Conservation (phyloP, 2,329 filamentous ascomycete genomes). For the Lecanosticta acicola region DNA sequence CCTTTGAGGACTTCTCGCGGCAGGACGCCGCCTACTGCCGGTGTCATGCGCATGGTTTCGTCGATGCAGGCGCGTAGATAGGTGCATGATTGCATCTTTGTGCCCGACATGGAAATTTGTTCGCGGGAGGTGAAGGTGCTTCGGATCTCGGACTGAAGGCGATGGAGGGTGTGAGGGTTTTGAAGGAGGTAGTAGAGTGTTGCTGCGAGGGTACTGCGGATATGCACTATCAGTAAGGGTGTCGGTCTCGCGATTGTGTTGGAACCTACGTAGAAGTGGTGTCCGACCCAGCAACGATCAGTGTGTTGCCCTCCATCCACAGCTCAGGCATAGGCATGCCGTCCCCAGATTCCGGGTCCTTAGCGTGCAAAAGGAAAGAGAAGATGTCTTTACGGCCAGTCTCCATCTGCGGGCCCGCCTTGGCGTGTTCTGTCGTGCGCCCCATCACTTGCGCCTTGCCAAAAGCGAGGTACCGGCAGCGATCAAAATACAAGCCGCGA, state of each 20-base stretch:
- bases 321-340: conserved; percentile 38
- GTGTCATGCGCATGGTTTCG: conserved; percentile 44
- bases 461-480: conserved; percentile 26
- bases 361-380: conserved; percentile 20
- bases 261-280: conserved; percentile 40
- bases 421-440: conserved; percentile 16
- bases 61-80: conserved; percentile 46
- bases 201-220: conserved; percentile 22
- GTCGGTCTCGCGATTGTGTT: conserved; percentile 8
- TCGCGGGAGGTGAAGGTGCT: conserved; percentile 31
- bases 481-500: conserved; percentile 21
- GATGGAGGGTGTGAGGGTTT: conserved; percentile 32
- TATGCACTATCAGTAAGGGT: neutral
- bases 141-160: conserved; percentile 33
- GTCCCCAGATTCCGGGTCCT: conserved; percentile 38
- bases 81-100: conserved; percentile 31
- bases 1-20: conserved; percentile 31
- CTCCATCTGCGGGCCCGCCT: conserved; percentile 11
- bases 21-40: conserved; percentile 37
- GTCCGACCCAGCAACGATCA: conserved; percentile 46
- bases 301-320: conserved; percentile 45
- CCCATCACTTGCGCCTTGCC: conserved; percentile 26
- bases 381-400: conserved; percentile 25
- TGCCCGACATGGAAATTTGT: conserved; percentile 27
- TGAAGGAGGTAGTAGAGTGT: conserved; percentile 43